Evolutionary conservation across 2,329 filamentous ascomycete species (phyloP).

Genomic region (Rhynchosporium graminicola): DNA sequence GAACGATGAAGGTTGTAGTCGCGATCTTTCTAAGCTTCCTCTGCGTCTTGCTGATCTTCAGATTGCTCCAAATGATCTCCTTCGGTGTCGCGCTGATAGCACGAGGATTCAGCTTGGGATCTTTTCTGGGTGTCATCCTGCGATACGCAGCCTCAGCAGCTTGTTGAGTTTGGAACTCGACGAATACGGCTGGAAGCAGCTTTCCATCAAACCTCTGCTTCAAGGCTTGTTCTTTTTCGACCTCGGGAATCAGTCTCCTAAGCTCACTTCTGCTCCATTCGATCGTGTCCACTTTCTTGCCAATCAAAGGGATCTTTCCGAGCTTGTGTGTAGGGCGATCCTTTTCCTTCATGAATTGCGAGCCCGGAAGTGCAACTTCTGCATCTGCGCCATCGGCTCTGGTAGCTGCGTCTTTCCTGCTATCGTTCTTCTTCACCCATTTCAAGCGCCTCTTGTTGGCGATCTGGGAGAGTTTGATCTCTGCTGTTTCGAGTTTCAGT

Average conservation of each 20-base stretch:
- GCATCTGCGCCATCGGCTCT: slow-evolving; percentile 51
- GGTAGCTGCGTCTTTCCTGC: slow-evolving; percentile 50
- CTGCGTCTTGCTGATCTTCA: slow-evolving; percentile 83
- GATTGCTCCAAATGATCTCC: slow-evolving; percentile 85
- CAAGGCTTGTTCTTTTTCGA: slow-evolving; percentile 65
- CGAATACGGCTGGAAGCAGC: slow-evolving; percentile 68
- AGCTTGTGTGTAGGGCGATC: slow-evolving; percentile 74
- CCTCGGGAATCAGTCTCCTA: slow-evolving; percentile 69
- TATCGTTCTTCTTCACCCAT: slow-evolving; percentile 41
- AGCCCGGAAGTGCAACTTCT: slow-evolving; percentile 69
- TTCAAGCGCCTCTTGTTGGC: slow-evolving; percentile 74
- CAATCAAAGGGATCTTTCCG: slow-evolving; percentile 69
- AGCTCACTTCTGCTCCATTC: slow-evolving; percentile 82
- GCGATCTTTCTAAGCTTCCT: slow-evolving; percentile 68
- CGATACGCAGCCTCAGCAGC: slow-evolving; percentile 86
- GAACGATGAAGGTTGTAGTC: slow-evolving; percentile 68
- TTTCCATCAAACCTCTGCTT: slow-evolving; percentile 65
- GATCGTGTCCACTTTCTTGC: slow-evolving; percentile 92
- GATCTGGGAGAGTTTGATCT: slow-evolving; percentile 78
- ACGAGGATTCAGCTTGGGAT: slow-evolving; percentile 77
- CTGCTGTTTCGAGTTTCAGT: slow-evolving; percentile 80
- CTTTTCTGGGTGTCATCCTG: slow-evolving; percentile 78
- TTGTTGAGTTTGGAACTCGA: slow-evolving; percentile 81
- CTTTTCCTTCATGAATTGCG: slow-evolving; percentile 70
- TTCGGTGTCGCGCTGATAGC: slow-evolving; percentile 77